phyloP scores from a whole-genome alignment of 179 eudicot species.

The Actinidia arguta region DNA sequence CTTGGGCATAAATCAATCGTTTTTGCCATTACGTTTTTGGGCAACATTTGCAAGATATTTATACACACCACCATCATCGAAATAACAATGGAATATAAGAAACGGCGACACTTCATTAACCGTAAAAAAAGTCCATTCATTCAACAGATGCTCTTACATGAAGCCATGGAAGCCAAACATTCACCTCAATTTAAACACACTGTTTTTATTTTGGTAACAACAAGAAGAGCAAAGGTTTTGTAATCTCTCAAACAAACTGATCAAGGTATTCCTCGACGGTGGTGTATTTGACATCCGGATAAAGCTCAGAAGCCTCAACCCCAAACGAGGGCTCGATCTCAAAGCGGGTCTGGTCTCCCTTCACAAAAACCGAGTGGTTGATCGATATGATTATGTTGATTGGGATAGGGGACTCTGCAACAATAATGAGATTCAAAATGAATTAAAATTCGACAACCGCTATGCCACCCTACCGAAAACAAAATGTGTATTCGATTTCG shows the following conservation, averaged over 20 bases:
- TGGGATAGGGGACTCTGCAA: conserved; percentile 63
- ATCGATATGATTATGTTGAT: conserved; percentile 41
- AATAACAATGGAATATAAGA: neutral
- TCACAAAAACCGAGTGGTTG: conserved; percentile 56
- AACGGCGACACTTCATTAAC: neutral
- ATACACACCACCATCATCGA: neutral
- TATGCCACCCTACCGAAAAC: neutral
- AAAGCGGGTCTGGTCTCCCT: conserved; percentile 76
- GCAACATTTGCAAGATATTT: too few relatives aligned
- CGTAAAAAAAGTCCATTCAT: neutral
- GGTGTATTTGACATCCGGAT: conserved; percentile 78
- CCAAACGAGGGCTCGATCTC: conserved; percentile 73
- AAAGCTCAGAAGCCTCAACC: conserved; percentile 71
- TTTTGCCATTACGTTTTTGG: too few relatives aligned
- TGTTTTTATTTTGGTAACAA: neutral
- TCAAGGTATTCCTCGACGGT: conserved; percentile 70
- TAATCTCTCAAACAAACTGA: conserved; percentile 51
- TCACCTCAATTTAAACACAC: neutral
- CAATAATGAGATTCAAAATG: neutral
- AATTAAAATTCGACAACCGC: neutral
- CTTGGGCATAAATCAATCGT: too few relatives aligned
- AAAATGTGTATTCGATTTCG: neutral
- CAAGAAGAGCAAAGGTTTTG: neutral
- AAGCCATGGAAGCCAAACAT: neutral
- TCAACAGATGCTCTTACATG: neutral